Conservation (phyloP, 1,139 yeast species). For the Geotrichum aggregatum region DNA sequence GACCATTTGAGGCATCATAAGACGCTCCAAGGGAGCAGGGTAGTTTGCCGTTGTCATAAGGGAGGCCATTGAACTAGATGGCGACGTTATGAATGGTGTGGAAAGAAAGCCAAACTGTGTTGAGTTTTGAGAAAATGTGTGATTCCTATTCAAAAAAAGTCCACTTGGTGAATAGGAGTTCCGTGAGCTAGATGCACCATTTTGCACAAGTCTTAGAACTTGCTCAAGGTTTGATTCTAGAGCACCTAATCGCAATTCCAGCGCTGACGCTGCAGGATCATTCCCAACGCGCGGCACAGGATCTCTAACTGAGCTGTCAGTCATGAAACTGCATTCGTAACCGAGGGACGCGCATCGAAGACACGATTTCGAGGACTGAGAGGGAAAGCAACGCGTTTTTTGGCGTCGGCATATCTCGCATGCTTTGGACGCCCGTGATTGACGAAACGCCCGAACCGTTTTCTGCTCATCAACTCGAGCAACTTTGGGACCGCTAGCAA, state of each 20-base stretch:
- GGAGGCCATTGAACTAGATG: conserved; percentile 47
- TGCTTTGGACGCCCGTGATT: conserved; percentile 43
- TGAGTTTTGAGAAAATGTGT: conserved; percentile 26
- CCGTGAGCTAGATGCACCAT: neutral
- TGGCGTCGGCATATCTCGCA: conserved; percentile 58
- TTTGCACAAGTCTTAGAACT: conserved; percentile 3
- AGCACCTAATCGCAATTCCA: conserved; percentile 10
- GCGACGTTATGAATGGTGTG: conserved; percentile 46
- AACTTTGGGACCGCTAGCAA: neutral
- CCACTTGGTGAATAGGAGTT: conserved; percentile 1
- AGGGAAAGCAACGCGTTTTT: conserved; percentile 59
- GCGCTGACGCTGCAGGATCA: neutral
- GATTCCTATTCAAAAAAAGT: conserved; percentile 9
- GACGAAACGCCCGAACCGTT: conserved; percentile 14
- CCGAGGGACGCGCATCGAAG: conserved; percentile 53
- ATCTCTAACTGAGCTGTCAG: conserved; percentile 4
- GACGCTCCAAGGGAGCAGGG: conserved; percentile 48
- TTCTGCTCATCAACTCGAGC: neutral
- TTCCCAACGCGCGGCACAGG: neutral
- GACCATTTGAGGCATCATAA: conserved; percentile 40
- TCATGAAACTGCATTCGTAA: conserved; percentile 49
- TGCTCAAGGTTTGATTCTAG: conserved; percentile 4
- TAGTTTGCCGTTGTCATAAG: conserved; percentile 37
- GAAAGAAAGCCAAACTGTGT: conserved; percentile 44
- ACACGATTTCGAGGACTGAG: conserved; percentile 48